Percentiles rank a stretch among this genome's conserved stretches.
Conservation (phyloP, 73 alveolate species). For the Uronychia setigera region DNA sequence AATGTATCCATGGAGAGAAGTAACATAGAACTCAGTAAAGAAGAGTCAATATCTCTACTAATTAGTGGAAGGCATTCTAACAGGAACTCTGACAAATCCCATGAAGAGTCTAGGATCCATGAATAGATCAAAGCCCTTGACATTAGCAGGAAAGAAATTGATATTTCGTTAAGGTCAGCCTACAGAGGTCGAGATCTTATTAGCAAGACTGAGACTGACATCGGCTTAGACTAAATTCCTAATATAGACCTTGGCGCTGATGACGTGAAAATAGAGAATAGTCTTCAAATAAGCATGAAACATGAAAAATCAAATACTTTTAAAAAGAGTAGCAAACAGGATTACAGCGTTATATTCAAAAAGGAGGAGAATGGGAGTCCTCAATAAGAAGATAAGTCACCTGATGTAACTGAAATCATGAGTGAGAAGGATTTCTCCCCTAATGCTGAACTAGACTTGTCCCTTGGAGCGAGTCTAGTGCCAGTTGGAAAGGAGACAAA, state of each 20-base stretch:
- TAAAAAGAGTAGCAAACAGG: background rate
- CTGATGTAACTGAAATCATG: conserved; percentile 6
- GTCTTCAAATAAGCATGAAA: too few species aligned
- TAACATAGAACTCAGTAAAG: background rate
- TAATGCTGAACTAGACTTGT: background rate
- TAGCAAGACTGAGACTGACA: background rate
- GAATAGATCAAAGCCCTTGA: background rate
- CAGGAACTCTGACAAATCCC: background rate
- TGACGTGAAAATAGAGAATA: background rate
- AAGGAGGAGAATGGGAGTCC: background rate
- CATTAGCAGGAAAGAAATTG: conserved; percentile 2
- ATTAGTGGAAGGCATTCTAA: background rate
- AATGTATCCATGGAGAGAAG: background rate
- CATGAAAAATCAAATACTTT: too few species aligned
- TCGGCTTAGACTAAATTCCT: background rate
- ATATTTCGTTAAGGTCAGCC: background rate
- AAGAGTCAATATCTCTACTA: background rate
- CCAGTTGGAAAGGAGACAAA: background rate
- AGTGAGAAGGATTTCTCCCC: conserved; percentile 6
- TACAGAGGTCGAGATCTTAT: background rate
- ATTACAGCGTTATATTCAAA: background rate
- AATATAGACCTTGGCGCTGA: background rate
- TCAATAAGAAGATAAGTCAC: background rate
- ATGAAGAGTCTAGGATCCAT: too few species aligned
- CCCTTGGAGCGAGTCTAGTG: background rate